Base-by-base conservation (phyloP, 2,329 filamentous ascomycete species). In the Penicillium sp. region DNA sequence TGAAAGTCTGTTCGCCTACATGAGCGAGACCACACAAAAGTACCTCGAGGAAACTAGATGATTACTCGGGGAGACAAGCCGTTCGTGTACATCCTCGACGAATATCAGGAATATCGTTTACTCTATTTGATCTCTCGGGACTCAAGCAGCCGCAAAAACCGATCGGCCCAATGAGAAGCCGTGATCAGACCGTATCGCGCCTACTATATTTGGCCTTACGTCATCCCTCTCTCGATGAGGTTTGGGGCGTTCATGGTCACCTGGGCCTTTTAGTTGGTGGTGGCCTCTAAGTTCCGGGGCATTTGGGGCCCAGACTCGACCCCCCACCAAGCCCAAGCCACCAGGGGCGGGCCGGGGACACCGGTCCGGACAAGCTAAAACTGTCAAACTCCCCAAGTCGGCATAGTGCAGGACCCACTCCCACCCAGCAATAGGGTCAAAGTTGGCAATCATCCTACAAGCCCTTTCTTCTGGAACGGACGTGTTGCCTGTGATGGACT, bases 81-180 rank as follows among this genome's bases (percentile, higher is more conserved):
- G n/a, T 32, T 41, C 23, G 52, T 46, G 50, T 47, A 52, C 46
- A 52, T 48, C 38, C 40, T 29, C 46, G 42, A 48, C 4, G 27
- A 49, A 48, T 44, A 44, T 46, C 47, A 51, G 27, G 51, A 49
- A 47, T 39, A 47, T 58, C 45, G 41, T 38, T 45, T 47, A 58
- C 57, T 59, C 49, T 56, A 61, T 52, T 55, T 59, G 53, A 45
- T 54, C 56, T 53, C 38, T 58, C 56, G 54, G 57, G 57, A 52
- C 47, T 27, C 29, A 41, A 13, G n/a, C 15, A 24, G 45, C 46
- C 38, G 45, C 38, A 39, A 39, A 9, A 31, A 44, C 37, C 52
- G 59, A 61, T 61, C 56, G 54, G 47, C 53, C 53, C 57, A 61
- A 60, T 61, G 56, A 49, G 47, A 39, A 42, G 38, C 47, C 41